These are phyloP conservation scores for Scheffersomyces lignosus DNA, from an alignment of 805 yeast species.

Conservation along the genomic window DNA sequence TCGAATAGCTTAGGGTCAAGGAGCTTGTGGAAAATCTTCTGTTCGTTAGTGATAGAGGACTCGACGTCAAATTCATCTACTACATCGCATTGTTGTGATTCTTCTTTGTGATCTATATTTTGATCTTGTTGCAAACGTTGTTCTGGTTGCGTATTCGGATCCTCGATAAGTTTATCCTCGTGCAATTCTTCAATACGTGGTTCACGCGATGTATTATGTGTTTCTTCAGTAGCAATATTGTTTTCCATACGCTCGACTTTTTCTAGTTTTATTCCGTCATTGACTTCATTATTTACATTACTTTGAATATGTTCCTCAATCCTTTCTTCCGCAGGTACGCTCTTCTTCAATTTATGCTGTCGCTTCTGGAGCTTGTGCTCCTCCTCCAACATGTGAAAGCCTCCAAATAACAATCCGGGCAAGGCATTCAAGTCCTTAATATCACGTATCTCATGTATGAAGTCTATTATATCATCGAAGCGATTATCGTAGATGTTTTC, in stretches of 20 bases:
- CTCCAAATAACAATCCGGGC: constrained; percentile 36
- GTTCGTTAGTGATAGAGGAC: no score
- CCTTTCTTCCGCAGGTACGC: constrained; percentile 1
- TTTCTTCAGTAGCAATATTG: no score
- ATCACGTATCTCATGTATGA: constrained; percentile 39
- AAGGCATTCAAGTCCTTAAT: constrained; percentile 36
- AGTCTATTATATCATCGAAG: constrained; percentile 48
- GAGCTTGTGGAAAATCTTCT: constrained; percentile 18
- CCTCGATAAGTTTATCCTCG: background rate
- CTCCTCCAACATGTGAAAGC: constrained; percentile 35
- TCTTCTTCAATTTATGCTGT: constrained; percentile 14
- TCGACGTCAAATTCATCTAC: background rate
- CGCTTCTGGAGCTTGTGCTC: constrained; percentile 30
- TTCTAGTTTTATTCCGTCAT: background rate
- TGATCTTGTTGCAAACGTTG: background rate
- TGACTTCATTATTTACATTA: background rate
- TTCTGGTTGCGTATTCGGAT: no score
- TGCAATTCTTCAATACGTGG: background rate
- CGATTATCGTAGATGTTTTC: constrained; percentile 71
- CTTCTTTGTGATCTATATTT: background rate
- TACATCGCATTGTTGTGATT: background rate
- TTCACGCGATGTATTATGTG: background rate
- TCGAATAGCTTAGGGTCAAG: constrained; percentile 28
- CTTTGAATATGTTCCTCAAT: background rate
- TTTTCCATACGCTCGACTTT: no score